phyloP scores from a whole-genome alignment of 441 rosid genomes.

The Populus hybrid region DNA sequence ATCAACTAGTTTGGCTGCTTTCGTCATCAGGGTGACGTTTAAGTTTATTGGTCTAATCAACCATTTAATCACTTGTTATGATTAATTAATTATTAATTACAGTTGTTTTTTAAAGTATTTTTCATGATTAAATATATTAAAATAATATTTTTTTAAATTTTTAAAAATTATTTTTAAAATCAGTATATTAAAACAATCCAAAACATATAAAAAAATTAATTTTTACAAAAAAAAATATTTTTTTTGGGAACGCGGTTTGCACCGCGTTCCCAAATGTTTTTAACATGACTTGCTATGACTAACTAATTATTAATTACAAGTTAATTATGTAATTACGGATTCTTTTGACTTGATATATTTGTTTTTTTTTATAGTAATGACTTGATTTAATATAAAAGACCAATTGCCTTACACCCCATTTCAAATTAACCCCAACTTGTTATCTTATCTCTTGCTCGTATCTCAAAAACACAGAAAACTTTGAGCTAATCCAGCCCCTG shows the following conservation, averaged over 20 bases:
- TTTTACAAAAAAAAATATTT: too few relatives aligned
- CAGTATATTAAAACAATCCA: too few relatives aligned
- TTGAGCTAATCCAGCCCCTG: background rate
- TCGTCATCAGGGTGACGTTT: conserved; percentile 17
- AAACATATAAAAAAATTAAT: too few relatives aligned
- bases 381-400: background rate
- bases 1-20: background rate
- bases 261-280: too few relatives aligned
- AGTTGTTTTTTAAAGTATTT: too few relatives aligned
- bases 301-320: background rate
- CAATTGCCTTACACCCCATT: background rate
- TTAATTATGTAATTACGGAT: too few relatives aligned
- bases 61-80: background rate
- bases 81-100: background rate
- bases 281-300: background rate
- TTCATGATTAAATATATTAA: too few relatives aligned
- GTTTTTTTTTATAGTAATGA: background rate
- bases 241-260: too few relatives aligned
- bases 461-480: background rate
- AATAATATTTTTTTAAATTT: too few relatives aligned
- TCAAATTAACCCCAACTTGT: background rate
- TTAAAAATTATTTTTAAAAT: too few relatives aligned
- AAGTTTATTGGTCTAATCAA: background rate
- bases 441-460: background rate
- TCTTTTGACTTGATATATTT: background rate